Conservation (phyloP, 2,329 filamentous ascomycete species). For the Lojkania enalia region DNA sequence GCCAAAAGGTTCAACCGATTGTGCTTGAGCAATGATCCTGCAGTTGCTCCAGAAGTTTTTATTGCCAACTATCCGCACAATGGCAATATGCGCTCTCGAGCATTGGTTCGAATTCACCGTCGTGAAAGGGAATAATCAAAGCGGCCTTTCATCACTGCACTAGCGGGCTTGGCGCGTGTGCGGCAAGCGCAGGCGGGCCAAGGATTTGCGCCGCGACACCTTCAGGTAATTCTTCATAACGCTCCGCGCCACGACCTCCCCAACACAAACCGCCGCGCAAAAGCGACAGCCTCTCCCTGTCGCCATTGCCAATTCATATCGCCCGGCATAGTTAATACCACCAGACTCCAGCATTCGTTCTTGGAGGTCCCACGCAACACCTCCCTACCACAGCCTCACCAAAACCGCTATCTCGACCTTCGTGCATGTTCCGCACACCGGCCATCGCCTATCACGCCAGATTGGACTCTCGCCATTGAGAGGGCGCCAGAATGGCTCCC, state of each 20-base stretch:
- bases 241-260: neutral
- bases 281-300: neutral
- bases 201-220: too few relatives aligned
- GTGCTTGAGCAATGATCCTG: too few relatives aligned
- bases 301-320: slow-evolving; percentile 1
- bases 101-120: too few relatives aligned
- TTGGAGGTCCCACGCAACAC: neutral
- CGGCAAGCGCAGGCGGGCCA: too few relatives aligned
- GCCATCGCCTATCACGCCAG: slow-evolving; percentile 22
- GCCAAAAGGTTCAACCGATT: too few relatives aligned
- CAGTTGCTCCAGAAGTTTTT: too few relatives aligned
- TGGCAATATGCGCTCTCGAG: too few relatives aligned
- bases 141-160: too few relatives aligned
- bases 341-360: too few relatives aligned
- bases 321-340: neutral
- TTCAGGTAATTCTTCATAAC: neutral
- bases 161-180: too few relatives aligned
- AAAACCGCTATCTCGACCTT: slow-evolving; percentile 14
- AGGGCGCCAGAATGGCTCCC: slow-evolving; percentile 53
- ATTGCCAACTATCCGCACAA: too few relatives aligned
- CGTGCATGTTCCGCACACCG: slow-evolving; percentile 35
- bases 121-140: too few relatives aligned
- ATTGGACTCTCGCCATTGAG: slow-evolving; percentile 31
- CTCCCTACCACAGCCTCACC: neutral
- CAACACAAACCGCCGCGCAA: neutral